Evolutionary conservation across 441 rosid species (phyloP), one percentile per base, ranked within the genome.

Genomic region (Gossypium gossypioides): DNA sequence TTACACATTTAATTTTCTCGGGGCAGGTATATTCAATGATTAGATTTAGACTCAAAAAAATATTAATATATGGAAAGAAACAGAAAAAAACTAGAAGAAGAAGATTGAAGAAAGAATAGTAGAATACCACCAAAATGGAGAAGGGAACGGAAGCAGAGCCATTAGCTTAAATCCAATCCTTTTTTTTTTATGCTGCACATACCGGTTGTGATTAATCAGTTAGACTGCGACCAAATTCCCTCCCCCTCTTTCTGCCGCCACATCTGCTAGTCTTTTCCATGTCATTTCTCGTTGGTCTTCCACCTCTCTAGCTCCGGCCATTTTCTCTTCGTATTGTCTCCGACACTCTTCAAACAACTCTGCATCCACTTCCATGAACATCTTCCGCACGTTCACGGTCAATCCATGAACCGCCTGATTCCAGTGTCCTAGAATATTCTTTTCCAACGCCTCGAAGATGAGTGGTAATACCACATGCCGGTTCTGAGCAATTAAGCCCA

Each of bases 321-420:
- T 86, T 78, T 86, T 90, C 84, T 90, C 95, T 72, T 79, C 59
- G 10, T 74, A 81, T 61, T 87, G 86, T 71, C 75, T 83, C 81
- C 86, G 84, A 44, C 97, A 91, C 71, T 86, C 96, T 46, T 90
- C 95, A 65, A 91, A 91, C 75, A 87, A 80, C 73, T 90, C 95
- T 0, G 81, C 63, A 55, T 93, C 97, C 97, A 93, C 91, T 71
- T 93, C 97, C 80, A 86, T 29, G 80, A 91, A 93, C 97, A 93
- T 90, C 72, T 87, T 91, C 73, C 82, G 79, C 46, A 93, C 89
- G 71, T 93, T 91, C 18, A 79, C 76, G 0, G 97, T 91, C 65
- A 93, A 80, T 40, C 96, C 97, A 6, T 89, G 93, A 27, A 93
- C 97, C 12, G 97, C 91, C 76, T 86, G 97, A 83, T 90, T 90